Evolutionary conservation across 805 yeast genomes (phyloP).

Genomic region (Saccharomycopsis sp.): DNA sequence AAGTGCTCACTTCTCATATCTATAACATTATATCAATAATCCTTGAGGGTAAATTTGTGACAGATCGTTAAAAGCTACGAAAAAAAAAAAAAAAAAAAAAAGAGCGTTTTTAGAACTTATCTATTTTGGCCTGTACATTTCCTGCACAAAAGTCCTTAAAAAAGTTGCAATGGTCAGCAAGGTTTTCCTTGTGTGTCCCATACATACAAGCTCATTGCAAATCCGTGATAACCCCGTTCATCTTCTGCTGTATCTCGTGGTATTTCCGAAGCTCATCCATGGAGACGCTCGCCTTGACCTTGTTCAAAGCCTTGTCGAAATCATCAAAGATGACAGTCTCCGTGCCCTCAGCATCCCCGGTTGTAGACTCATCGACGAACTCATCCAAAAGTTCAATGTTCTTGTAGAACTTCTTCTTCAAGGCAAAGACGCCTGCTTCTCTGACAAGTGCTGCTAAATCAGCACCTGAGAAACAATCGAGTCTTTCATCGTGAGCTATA

Average conservation of each 20-base stretch:
- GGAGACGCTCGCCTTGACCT: conserved; percentile 84
- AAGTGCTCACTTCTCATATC: too few relatives aligned
- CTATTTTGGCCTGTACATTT: too few relatives aligned
- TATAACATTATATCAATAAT: too few relatives aligned
- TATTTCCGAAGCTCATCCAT: conserved; percentile 75
- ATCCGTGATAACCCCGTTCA: conserved; percentile 27
- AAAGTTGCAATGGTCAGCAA: too few relatives aligned
- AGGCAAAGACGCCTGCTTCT: conserved; percentile 87
- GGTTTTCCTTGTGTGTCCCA: too few relatives aligned
- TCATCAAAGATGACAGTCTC: conserved; percentile 56
- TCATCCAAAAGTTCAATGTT: conserved; percentile 42
- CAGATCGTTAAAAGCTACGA: too few relatives aligned
- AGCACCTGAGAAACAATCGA: conserved; percentile 92
- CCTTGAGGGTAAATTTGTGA: too few relatives aligned
- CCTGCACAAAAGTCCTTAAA: too few relatives aligned
- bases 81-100: too few relatives aligned
- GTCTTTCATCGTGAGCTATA: conserved; percentile 67
- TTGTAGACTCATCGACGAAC: conserved; percentile 30
- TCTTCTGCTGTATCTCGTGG: conserved; percentile 58
- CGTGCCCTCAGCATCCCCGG: conserved; percentile 34
- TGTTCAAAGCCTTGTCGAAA: conserved; percentile 59
- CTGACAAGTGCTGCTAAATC: conserved; percentile 86
- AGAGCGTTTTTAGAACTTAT: too few relatives aligned
- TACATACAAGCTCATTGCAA: not conserved
- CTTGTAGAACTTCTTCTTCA: conserved; percentile 63